A percentile compares a stretch with the other conserved stretches of the same genome.
Conservation (phyloP, 331 rosid species). For the Pyrus hybrid region DNA sequence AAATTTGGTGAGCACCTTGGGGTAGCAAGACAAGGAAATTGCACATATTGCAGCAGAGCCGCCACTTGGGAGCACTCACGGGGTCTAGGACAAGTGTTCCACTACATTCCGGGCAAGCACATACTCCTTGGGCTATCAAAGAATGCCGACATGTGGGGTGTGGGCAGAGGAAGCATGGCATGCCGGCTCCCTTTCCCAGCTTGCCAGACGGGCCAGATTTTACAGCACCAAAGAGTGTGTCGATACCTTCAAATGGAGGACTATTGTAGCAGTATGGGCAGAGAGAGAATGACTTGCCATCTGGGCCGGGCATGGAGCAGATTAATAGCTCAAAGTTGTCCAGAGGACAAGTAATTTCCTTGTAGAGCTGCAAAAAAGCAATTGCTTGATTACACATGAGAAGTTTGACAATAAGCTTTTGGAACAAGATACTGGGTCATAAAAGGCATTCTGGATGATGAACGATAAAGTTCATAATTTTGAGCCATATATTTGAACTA, state of each 20-base stretch:
- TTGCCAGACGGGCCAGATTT: conserved; percentile 50
- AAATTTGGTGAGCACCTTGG: conserved; percentile 82
- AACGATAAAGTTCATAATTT: background rate
- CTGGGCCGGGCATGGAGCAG: conserved; percentile 80
- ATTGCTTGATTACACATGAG: background rate
- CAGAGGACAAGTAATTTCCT: conserved; percentile 81
- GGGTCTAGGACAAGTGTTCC: conserved; percentile 93
- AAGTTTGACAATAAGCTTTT: background rate
- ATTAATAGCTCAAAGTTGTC: conserved; percentile 91
- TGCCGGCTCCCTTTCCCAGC: conserved; percentile 87
- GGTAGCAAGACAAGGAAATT: conserved; percentile 85
- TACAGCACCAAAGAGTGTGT: conserved; percentile 41
- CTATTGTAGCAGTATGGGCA: conserved; percentile 95
- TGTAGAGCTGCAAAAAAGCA: conserved; percentile 57
- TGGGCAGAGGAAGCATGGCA: conserved; percentile 92
- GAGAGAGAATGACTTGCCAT: conserved; percentile 81
- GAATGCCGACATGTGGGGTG: conserved; percentile 92
- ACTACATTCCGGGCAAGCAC: conserved; percentile 94
- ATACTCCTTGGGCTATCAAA: conserved; percentile 72
- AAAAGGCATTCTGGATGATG: background rate
- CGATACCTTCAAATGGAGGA: conserved; percentile 96
- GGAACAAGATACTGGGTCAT: background rate
- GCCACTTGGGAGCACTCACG: conserved; percentile 86
- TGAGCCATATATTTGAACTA: background rate
- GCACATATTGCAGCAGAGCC: conserved; percentile 78